Percentiles rank a stretch among this genome's conserved stretches.
phyloP scores from a whole-genome alignment of 768 basidiomycete genomes.

The Rhizopogon roseolus region DNA sequence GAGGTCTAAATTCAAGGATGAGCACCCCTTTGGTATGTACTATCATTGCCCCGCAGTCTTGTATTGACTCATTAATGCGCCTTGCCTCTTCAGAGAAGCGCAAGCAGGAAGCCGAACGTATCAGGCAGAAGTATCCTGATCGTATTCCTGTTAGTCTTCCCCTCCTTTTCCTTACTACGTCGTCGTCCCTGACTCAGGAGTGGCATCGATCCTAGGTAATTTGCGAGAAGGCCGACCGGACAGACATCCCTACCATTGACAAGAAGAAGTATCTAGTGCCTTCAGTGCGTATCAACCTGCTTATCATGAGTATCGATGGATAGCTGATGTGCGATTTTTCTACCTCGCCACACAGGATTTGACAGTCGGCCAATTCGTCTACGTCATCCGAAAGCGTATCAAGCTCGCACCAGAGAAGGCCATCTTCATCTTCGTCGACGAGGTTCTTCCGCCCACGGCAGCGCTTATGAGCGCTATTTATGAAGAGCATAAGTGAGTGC shows the following conservation, averaged over 20 bases:
- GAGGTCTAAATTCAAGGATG: constrained; percentile 98
- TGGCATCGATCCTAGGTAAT: constrained; percentile 64
- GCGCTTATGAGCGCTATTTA: constrained; percentile 99
- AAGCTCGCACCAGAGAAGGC: constrained; percentile 99
- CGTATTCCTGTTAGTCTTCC: constrained; percentile 79
- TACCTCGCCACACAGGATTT: constrained; percentile 57
- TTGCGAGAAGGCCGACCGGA: constrained; percentile 98
- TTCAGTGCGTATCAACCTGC: constrained; percentile 53
- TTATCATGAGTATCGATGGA: constrained; percentile 12
- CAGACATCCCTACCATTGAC: constrained; percentile 98
- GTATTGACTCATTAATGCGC: constrained; percentile 20
- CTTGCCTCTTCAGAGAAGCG: constrained; percentile 74
- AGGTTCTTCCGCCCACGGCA: constrained; percentile 96
- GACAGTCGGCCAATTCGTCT: constrained; percentile 98
- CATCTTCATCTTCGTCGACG: constrained; percentile 99
- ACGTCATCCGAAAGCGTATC: constrained; percentile 99
- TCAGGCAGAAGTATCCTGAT: constrained; percentile 98
- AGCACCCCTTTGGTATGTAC: constrained; percentile 88
- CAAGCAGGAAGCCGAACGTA: constrained; percentile 98
- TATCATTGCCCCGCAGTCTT: constrained; percentile 24
- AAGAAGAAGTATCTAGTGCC: constrained; percentile 99
- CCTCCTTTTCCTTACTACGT: constrained; percentile 1
- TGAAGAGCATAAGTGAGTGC: constrained; percentile 95
- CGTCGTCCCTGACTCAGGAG: constrained; percentile 7
- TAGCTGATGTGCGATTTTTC: constrained; percentile 17